phyloP scores from a whole-genome alignment of 768 basidiomycete genomes.

The Lactarius evosmus region DNA sequence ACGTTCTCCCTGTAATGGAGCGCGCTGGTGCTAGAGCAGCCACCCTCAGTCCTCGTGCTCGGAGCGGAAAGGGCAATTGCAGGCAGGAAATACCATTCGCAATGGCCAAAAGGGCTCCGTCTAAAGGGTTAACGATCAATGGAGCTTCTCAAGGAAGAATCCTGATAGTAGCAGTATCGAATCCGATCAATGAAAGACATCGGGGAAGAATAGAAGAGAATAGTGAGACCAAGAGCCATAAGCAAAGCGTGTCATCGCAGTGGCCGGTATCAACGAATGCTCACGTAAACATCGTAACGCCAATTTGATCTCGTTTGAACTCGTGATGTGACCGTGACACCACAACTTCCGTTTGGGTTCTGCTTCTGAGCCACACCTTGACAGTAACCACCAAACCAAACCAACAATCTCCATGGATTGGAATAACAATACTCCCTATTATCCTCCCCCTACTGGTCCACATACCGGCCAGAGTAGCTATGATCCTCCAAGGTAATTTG shows the following conservation, averaged over 20 bases:
- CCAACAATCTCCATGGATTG: conserved; percentile 12
- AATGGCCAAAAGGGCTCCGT: background rate
- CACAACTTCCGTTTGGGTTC: background rate
- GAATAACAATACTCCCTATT: conserved; percentile 11
- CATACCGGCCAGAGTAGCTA: conserved; percentile 11
- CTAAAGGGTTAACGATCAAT: background rate
- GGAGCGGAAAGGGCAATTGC: background rate
- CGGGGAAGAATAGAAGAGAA: background rate
- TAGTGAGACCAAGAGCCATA: no score
- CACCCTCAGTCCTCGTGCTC: background rate
- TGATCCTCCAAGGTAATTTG: conserved; percentile 8
- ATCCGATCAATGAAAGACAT: background rate
- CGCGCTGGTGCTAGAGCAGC: background rate
- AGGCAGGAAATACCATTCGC: background rate
- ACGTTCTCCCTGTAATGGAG: conserved; percentile 7
- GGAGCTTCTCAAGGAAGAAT: no score
- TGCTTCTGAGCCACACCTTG: background rate
- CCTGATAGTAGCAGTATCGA: background rate
- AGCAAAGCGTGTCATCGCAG: background rate
- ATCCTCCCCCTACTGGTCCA: conserved; percentile 18
- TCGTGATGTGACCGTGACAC: conserved; percentile 1
- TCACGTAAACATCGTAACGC: background rate
- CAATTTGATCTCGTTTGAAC: background rate
- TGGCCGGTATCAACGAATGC: no score
- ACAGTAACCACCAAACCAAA: background rate